Evolutionary conservation across 352 stramenopile genomes (phyloP), one percentile per base, ranked within the genome.

Genomic region (Phytopythium sindhum): DNA sequence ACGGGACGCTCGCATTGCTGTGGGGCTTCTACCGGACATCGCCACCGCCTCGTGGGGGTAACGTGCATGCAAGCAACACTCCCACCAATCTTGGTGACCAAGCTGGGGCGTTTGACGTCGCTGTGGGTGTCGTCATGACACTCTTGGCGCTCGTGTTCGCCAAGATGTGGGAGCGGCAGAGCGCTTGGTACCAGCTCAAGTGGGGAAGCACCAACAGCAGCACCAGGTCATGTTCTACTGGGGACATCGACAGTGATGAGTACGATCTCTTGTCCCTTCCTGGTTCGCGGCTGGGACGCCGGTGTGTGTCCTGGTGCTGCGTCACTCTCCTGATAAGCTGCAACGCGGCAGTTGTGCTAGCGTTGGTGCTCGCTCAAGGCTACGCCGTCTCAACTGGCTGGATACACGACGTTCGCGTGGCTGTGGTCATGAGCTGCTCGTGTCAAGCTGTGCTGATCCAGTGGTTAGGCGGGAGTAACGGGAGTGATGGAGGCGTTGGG

Each of bases 101-200:
- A 19, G 26, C 71, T 14, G 54, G 58, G 19, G 45, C 60, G 44
- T 11, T 63, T 3, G 63, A 71, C 12, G 39, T 64, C 17, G 21
- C 47, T 4, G 41, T 86, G 11, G 75, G 80, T 1, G 29, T 86
- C 0, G 47, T 45, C 1, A 65, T 83, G 2, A 64, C 80, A n/a
- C 45, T 66, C 39, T 89, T 75, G 80, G 73, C 72, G 1, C 70
- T 86, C 33, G 45, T 72, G n/a, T 86, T 90, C 57, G 65, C 68
- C 26, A 89, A 89, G 52, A 39, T 66, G 35, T 91, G 83, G 83
- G 69, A 88, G 26, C 83, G 79, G 12, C 74, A 69, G 39, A 86
- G 78, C 35, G 70, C 80, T 9, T 84, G 78, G 79, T 81, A 80
- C 33, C 69, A 80, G 31, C 80, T 91, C 21, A 68, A 86, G 65